Evolutionary conservation across 2,329 filamentous ascomycete species (phyloP).

Genomic region (Escovopsis sp.): DNA sequence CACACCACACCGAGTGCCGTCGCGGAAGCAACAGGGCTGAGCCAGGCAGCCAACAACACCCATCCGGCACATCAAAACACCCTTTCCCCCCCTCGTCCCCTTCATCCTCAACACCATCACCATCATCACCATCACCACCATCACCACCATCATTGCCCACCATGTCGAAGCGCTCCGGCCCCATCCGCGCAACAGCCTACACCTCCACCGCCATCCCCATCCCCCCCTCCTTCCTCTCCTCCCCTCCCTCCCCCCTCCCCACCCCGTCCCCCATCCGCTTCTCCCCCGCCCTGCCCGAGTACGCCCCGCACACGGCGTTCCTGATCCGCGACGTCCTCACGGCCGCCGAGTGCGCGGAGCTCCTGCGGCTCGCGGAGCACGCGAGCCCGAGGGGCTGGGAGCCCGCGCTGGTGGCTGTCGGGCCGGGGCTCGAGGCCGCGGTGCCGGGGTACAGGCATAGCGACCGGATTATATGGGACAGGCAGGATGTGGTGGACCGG

Average conservation of each 20-base stretch:
- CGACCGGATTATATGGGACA: constrained; percentile 66
- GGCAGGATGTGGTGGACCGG: constrained; percentile 42
- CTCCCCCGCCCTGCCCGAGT: constrained; percentile 31
- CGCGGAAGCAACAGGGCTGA: too few species aligned
- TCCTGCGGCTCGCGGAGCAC: constrained; percentile 37
- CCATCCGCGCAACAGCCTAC: constrained; percentile 1
- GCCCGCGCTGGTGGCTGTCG: constrained; percentile 54
- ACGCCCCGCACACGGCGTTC: constrained; percentile 38
- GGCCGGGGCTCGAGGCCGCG: constrained; percentile 42
- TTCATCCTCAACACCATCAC: too few species aligned
- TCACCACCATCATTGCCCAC: not conserved
- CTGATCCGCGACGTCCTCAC: constrained; percentile 46
- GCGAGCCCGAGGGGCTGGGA: constrained; percentile 43
- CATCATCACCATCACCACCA: too few species aligned
- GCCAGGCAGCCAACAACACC: too few species aligned
- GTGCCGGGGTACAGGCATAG: constrained; percentile 50
- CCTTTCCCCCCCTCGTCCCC: too few species aligned
- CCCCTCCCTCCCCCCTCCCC: constrained; percentile 24
- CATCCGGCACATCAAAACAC: too few species aligned
- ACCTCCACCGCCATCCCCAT: constrained; percentile 11
- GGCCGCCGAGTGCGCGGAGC: constrained; percentile 40
- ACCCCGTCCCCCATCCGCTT: constrained; percentile 37
- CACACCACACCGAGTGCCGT: too few species aligned
- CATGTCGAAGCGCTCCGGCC: not conserved
- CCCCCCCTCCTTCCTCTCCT: constrained; percentile 30